Evolutionary conservation across 176 grass and related monocot species (phyloP), one percentile per base, ranked within the genome.

Genomic region (Pharus latifolius): DNA sequence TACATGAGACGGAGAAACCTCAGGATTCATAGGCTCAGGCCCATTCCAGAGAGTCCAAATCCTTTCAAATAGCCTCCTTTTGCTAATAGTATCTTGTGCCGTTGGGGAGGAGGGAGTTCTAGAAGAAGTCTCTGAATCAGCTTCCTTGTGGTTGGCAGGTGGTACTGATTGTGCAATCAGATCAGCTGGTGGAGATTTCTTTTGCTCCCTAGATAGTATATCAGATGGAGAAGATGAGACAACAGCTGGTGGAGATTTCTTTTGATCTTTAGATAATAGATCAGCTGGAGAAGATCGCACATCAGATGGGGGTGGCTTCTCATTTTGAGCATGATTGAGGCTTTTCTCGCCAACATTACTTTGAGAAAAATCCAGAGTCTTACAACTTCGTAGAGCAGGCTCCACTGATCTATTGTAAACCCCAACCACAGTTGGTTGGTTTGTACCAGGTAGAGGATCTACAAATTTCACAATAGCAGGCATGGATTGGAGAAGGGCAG

Each of bases 401-500:
- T 47, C 29, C 22, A 32, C 20, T 44, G 37, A 48, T 24, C 56
- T 48, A 48, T 18, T 63, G 24, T 49, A 63, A 55, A 23, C 56
- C 8, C 11, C 14, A 60, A 75, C 10, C 27, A 69, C 84, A 78
- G 11, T 20, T 26, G 16, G 52, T 35, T 88, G 55, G 11, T 44
- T 23, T 68, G 71, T 41, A 47, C 63, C 29, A 38, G 3, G 0
- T 63, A 25, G 15, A 69, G 49, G 63, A 16, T 70, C 41, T 16
- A 84, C 15, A 11, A 85, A 49, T 62, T 75, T 49, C 43, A 98
- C 48, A 80, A 74, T 50, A 82, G 70, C 66, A 60, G 84, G 75
- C 63, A 93, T 67, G 6, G 95, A 85, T 51, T 47, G 43, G 23
- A 99, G 55, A 45, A 99, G 64, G 32, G 30, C 37, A 18, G 79